Evolutionary conservation across 371 early-diverging fungal species (phyloP), one percentile per base, ranked within the genome.

Genomic region (Syncephalastrum monosporum): DNA sequence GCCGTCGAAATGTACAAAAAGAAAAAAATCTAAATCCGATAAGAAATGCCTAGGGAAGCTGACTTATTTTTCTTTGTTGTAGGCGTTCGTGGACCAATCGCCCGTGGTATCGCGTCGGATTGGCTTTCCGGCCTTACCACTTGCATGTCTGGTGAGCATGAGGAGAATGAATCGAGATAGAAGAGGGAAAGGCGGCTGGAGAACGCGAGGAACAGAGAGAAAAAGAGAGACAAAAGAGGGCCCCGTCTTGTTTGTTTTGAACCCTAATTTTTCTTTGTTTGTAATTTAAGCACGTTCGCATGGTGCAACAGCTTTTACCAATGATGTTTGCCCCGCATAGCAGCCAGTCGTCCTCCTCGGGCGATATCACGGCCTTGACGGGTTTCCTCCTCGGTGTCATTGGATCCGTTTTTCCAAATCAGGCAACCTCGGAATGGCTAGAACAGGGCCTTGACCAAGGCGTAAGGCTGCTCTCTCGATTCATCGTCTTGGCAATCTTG

Each of bases 41-140:
- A 33, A 33, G 38, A 27, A 8, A 42, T 3, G 27, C 17, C 16
- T 1, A 47, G 16, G 4, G 41, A 42, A 23, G 13, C 19, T 12
- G 56, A 13, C 15, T 47, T 27, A 23, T 47, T 45, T 25, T 23
- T 4, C 25, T 25, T 27, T 46, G 15, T 38, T 23, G 16, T 47
- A 73, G 60, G 71, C 69, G 50, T 80, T 88, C 74, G 83, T 89
- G 8, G 95, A 93, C 70, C 91, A 88, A 60, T 92, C 95, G 4
- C 91, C 92, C 0, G 82, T 87, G 16, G 95, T 96, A 4, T 91
- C 95, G 0, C 84, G 94, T 1, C 81, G 96, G 3, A 90, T 97
- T 57, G 98, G 96, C 16, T 90, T 97, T 55, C 91, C 95, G 14
- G 86, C 91, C 5, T 65, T 96, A 25, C 97, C 98, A 0, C 67